These are phyloP conservation scores for Pseudofabraea citricarpa DNA, from an alignment of 2,329 filamentous ascomycete genomes.

Conservation along the genomic window DNA sequence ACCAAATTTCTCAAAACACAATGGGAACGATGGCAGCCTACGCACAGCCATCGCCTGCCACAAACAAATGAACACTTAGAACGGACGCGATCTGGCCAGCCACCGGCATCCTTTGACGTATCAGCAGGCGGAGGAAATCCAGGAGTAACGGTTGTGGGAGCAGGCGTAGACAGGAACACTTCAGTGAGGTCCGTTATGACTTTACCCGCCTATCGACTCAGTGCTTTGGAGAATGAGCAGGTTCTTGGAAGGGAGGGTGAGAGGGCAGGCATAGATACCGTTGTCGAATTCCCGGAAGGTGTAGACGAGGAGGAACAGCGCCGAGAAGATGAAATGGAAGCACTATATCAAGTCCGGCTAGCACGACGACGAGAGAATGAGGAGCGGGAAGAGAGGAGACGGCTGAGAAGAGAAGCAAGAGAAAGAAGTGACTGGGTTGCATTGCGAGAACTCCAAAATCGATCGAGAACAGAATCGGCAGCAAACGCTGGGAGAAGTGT, in stretches of 20 bases:
- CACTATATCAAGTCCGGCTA: slow-evolving; percentile 81
- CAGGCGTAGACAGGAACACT: slow-evolving; percentile 70
- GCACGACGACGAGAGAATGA: slow-evolving; percentile 70
- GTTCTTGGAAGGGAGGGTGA: slow-evolving; percentile 88
- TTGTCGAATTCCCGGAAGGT: slow-evolving; percentile 79
- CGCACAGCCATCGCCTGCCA: slow-evolving; percentile 7
- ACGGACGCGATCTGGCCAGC: slow-evolving; percentile 18
- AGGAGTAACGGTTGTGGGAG: slow-evolving; percentile 10
- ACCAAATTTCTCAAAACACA: slow-evolving; percentile 40
- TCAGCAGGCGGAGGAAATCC: not conserved
- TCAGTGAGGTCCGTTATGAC: slow-evolving; percentile 94
- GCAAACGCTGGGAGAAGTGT: slow-evolving; percentile 40
- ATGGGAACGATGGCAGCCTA: slow-evolving; percentile 41
- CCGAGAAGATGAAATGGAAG: slow-evolving; percentile 88
- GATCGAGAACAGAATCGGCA: slow-evolving; percentile 41
- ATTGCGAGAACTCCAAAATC: slow-evolving; percentile 56
- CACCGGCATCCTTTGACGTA: not conserved
- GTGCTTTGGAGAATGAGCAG: slow-evolving; percentile 70
- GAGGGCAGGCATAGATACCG: slow-evolving; percentile 83
- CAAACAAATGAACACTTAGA: slow-evolving; percentile 30
- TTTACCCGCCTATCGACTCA: slow-evolving; percentile 75
- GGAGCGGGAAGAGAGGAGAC: slow-evolving; percentile 73
- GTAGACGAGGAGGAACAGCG: slow-evolving; percentile 71
- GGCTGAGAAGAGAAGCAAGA: slow-evolving; percentile 66
- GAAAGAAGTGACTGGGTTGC: slow-evolving; percentile 64